phyloP scores from a whole-genome alignment of 306 rosid genomes.

The Lathyrus aphaca region DNA sequence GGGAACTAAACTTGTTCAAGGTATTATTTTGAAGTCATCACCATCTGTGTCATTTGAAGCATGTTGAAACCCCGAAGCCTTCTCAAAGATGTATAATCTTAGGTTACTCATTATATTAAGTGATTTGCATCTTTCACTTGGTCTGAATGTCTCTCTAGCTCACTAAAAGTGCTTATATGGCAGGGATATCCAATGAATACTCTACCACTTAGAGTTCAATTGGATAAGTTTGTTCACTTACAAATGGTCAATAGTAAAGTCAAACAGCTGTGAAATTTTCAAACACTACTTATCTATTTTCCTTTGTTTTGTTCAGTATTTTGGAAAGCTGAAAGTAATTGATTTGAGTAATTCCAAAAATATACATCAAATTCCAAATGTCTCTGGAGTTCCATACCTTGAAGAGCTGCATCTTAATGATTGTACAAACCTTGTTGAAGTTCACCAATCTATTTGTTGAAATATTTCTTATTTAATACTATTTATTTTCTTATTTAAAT shows the following conservation, averaged over 20 bases:
- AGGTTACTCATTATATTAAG: constrained; percentile 30
- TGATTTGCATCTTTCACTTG: constrained; percentile 23
- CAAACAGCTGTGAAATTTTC: not conserved
- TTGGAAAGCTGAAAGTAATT: constrained; percentile 24
- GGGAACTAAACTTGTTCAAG: constrained; percentile 32
- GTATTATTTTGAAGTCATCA: constrained; percentile 14
- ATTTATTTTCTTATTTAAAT: no score
- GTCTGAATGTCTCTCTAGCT: constrained; percentile 23
- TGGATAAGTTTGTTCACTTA: constrained; percentile 33
- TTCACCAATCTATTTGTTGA: constrained; percentile 34
- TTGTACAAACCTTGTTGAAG: constrained; percentile 18
- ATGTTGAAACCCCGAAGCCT: constrained; percentile 17
- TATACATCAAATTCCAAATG: constrained; percentile 12
- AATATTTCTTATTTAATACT: no score
- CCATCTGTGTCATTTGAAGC: not conserved
- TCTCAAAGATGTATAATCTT: constrained; percentile 29
- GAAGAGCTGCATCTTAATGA: constrained; percentile 34
- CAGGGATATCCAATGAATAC: constrained; percentile 13
- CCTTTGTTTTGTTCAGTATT: not conserved
- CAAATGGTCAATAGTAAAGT: constrained; percentile 28
- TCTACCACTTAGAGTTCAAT: constrained; percentile 16
- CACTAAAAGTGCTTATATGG: constrained; percentile 22
- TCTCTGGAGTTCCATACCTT: constrained; percentile 24
- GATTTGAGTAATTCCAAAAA: constrained; percentile 33
- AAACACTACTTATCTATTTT: not conserved